Evolutionary conservation across 225 moss, liverwort and hornwort genomes (phyloP).

Genomic region (Straminergon stramineum): DNA sequence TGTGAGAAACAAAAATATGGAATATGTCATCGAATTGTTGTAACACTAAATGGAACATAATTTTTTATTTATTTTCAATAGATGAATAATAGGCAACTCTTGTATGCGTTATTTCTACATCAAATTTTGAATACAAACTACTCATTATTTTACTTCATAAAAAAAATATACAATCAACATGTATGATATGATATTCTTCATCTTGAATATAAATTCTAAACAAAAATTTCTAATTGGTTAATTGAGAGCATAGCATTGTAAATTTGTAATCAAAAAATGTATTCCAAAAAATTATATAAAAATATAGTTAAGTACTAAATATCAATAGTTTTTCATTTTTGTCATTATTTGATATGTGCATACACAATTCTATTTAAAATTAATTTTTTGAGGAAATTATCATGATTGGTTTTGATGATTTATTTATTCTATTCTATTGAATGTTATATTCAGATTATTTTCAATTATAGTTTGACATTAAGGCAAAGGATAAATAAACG

Average conservation of each 20-base stretch:
- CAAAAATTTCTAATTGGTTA: too few species aligned
- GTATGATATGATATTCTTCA: too few species aligned
- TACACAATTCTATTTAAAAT: not conserved
- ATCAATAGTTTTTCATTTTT: not conserved
- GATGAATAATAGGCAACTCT: not conserved
- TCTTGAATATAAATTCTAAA: not conserved
- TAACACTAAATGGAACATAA: constrained; percentile 60
- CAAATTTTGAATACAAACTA: not conserved
- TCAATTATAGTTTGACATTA: not conserved
- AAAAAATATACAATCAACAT: not conserved
- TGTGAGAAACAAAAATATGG: constrained; percentile 55
- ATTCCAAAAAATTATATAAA: not conserved
- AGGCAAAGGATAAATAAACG: not conserved
- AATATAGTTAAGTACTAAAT: not conserved
- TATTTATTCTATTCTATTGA: not conserved
- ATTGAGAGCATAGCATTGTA: not conserved
- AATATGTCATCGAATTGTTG: constrained; percentile 46
- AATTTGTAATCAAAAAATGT: not conserved
- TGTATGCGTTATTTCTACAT: not conserved
- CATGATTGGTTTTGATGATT: not conserved
- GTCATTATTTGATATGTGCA: not conserved
- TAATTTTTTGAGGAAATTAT: not conserved
- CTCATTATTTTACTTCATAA: not conserved
- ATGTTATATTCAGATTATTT: not conserved
- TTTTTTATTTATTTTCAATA: not conserved